Evolutionary conservation across 208 protist species (phyloP), one percentile per base, ranked within the genome.

Genomic region (Trichomonas tenax): DNA sequence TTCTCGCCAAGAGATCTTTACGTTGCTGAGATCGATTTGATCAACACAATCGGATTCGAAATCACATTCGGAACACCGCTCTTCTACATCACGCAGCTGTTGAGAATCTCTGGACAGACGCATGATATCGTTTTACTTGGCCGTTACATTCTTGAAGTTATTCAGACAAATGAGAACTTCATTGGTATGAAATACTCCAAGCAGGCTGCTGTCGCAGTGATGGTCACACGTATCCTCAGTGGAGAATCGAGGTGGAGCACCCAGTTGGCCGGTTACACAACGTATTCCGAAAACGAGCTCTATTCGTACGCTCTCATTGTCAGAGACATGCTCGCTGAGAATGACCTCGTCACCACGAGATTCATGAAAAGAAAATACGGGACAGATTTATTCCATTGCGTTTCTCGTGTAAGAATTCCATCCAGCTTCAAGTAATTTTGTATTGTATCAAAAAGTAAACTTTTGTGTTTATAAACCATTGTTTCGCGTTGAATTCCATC

Each of bases 301-400:
- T 58, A 51, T 9, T 11, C 44, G 8, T 51, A 93, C 31, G 44
- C 44, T 48, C 15, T 58, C 26, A 8, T 38, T 38, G 86, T 93
- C 17, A 0, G 44, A 15, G 8, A 34, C 10, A 93, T 93, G 86
- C 86, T 93, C 17, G 15, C 34, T 38, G 44, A 93, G 31, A 14
- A 93, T 14, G 44, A 93, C 46, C 17, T 41, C 6, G 31, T 48
- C 2, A 31, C 41, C n/a, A 93, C 86, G 9, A 48, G 36, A 93
- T 93, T 93, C 44, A 93, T 93, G 86, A 48, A 44, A 38, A 48
- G 86, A 26, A 93, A 93, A 51, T 93, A 93, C 17, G 86, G 86
- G 21, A 48, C 86, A 51, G 86, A 93, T 51, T 93, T 93, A 38
- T 93, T 93, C 86, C n/a, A 38, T n/a, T 23, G 44, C 17, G 86